These are phyloP conservation scores for Malassezia cuniculi DNA, from an alignment of 1,284 basidiomycete species.

Conservation along the genomic window DNA sequence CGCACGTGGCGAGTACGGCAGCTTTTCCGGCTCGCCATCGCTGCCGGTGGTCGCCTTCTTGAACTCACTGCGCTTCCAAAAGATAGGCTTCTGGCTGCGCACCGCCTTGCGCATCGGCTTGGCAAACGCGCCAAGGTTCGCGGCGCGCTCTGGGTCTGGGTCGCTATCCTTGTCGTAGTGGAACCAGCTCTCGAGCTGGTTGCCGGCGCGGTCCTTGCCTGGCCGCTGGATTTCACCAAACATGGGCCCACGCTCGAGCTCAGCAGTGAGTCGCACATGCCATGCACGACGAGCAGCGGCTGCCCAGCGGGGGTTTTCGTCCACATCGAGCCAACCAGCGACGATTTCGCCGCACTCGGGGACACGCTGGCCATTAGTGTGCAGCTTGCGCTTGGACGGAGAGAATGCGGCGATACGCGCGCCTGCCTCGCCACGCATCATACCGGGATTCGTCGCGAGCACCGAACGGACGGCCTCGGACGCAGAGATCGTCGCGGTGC, in stretches of 20 bases:
- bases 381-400: constrained; percentile 21
- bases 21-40: constrained; percentile 4
- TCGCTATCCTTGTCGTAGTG: constrained; percentile 42
- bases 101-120: constrained; percentile 43
- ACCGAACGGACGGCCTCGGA: constrained; percentile 38
- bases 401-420: constrained; percentile 22
- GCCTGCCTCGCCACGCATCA: constrained; percentile 37
- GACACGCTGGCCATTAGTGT: constrained; percentile 2
- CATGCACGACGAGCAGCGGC: constrained; percentile 32
- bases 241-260: constrained; percentile 28
- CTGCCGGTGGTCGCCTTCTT: constrained; percentile 11
- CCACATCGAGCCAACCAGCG: constrained; percentile 17
- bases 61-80: constrained; percentile 40
- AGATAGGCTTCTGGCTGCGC: constrained; percentile 41
- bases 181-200: constrained; percentile 42
- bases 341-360: constrained; percentile 23
- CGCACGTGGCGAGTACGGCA: constrained; percentile 12
- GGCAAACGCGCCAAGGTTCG: constrained; percentile 36
- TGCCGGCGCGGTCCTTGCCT: constrained; percentile 39
- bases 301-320: constrained; percentile 20
- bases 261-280: constrained; percentile 34
- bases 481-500: constrained; percentile 41
- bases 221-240: constrained; percentile 42
- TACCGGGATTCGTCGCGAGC: constrained; percentile 28
- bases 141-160: constrained; percentile 33